Conservation (phyloP, 2,329 filamentous ascomycete species). For the Rasamsonia emersonii region DNA sequence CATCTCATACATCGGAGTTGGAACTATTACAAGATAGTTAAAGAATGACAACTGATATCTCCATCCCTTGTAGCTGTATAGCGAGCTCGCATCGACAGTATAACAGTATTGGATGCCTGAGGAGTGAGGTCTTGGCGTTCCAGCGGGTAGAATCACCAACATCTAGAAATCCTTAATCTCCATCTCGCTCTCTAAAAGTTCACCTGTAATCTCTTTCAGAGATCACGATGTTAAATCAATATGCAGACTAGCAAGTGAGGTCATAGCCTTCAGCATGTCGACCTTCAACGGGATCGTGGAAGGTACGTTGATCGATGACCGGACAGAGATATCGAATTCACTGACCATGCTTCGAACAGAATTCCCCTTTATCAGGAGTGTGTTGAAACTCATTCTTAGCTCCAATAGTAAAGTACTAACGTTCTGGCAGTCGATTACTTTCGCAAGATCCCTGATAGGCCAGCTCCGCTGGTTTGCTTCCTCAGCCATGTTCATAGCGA, state of each 20-base stretch:
- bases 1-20: too few relatives aligned
- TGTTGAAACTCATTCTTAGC: constrained; percentile 14
- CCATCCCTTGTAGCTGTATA: too few relatives aligned
- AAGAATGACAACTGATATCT: too few relatives aligned
- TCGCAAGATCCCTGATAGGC: constrained; percentile 44
- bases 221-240: not conserved
- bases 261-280: constrained; percentile 48
- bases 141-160: too few relatives aligned
- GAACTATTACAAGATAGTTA: too few relatives aligned
- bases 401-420: constrained; percentile 3
- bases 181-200: too few relatives aligned
- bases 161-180: too few relatives aligned
- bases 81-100: too few relatives aligned
- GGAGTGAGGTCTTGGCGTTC: too few relatives aligned
- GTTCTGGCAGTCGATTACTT: constrained; percentile 80
- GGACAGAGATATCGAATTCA: not conserved
- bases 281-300: constrained; percentile 64
- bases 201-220: too few relatives aligned
- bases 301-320: constrained; percentile 18
- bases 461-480: constrained; percentile 70
- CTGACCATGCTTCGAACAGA: constrained; percentile 40
- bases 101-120: too few relatives aligned
- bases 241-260: not conserved
- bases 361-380: constrained; percentile 69
- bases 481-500: constrained; percentile 90